A percentile compares a stretch with the other conserved stretches of the same genome.
These are phyloP conservation scores for Tricholoma matsutake DNA, from an alignment of 768 basidiomycete species.

Conservation along the genomic window DNA sequence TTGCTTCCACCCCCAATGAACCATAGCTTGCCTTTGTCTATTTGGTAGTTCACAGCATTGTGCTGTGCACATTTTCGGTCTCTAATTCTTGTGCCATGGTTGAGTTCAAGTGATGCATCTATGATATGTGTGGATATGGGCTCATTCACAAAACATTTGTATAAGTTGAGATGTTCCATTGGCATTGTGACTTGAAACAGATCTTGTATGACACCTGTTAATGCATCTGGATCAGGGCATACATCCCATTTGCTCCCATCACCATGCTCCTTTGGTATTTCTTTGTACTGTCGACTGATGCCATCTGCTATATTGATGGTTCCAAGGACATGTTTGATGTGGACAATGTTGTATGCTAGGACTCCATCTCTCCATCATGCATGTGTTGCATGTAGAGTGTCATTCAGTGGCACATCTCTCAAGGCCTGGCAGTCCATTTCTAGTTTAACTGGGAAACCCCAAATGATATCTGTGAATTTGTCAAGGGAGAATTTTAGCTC, in stretches of 20 bases:
- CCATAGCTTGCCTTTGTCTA: not conserved
- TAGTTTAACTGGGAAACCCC: conserved; percentile 24
- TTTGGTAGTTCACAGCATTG: too few relatives aligned
- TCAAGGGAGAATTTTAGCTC: too few relatives aligned
- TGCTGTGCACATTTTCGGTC: too few relatives aligned
- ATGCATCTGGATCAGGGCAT: too few relatives aligned
- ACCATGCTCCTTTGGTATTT: too few relatives aligned
- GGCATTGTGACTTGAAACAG: not conserved
- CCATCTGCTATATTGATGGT: conserved; percentile 26
- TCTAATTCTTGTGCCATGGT: not conserved
- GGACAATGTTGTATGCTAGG: conserved; percentile 20
- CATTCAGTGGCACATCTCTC: conserved; percentile 25
- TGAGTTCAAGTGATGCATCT: conserved; percentile 26
- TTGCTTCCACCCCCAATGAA: not conserved
- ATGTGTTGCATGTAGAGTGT: conserved; percentile 7
- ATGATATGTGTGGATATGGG: too few relatives aligned
- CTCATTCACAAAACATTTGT: conserved; percentile 19
- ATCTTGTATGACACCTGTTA: too few relatives aligned
- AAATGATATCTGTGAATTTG: conserved; percentile 22
- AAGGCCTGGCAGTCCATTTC: too few relatives aligned
- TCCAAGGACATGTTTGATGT: conserved; percentile 20
- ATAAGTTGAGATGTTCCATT: conserved; percentile 1
- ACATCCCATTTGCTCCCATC: too few relatives aligned
- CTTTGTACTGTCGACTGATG: conserved; percentile 22
- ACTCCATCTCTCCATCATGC: conserved; percentile 27